Evolutionary conservation across 2,329 filamentous ascomycete genomes (phyloP), one percentile per base, ranked within the genome.

Genomic region (Monilinia polystroma): DNA sequence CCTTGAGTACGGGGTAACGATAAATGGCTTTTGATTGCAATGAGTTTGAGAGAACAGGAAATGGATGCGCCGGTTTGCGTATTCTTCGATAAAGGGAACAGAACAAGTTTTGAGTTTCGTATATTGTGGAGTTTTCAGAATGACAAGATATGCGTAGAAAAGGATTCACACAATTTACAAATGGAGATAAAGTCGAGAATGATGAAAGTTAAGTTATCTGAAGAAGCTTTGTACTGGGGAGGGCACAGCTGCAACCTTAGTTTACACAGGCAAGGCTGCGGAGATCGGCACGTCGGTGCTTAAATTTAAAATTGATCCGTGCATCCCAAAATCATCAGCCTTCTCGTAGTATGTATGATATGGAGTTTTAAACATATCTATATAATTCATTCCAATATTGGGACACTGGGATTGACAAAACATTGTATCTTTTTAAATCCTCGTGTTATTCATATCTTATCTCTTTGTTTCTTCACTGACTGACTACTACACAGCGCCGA

Each of bases 191-290:
- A 23, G 41, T 58, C 43, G 63, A 65, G 63, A 59, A 65, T 59
- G 29, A 59, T 38, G 54, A 65, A 59, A 65, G 54, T 65, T 65
- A 59, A 65, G 54, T 65, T 65, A 65, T 65, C 53, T 38, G 47
- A 54, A 47, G 62, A 64, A 64, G 53, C 63, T 65, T 65, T 65
- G 63, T 58, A 47, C 45, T 60, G 35, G n/a, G 47, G 10, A n/a
- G n/a, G 43, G 53, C 43, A 43, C 29, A 64, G 52, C 26, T 29
- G 45, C 20, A 49, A 51, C 59, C 29, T 49, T 52, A 63, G 7
- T 26, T 8, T n/a, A 45, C 38, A 60, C 51, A n/a, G 47, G n/a
- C 57, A 35, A 60, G 55, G 63, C 63, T 65, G 26, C 54, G 35
- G 26, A 47, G 55, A 65, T 65, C 63, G 63, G 63, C 54, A 43